Percentiles rank a stretch among this genome's conserved stretches.
phyloP scores from a whole-genome alignment of 2,329 filamentous ascomycete genomes.

The Gremmenia infestans region DNA sequence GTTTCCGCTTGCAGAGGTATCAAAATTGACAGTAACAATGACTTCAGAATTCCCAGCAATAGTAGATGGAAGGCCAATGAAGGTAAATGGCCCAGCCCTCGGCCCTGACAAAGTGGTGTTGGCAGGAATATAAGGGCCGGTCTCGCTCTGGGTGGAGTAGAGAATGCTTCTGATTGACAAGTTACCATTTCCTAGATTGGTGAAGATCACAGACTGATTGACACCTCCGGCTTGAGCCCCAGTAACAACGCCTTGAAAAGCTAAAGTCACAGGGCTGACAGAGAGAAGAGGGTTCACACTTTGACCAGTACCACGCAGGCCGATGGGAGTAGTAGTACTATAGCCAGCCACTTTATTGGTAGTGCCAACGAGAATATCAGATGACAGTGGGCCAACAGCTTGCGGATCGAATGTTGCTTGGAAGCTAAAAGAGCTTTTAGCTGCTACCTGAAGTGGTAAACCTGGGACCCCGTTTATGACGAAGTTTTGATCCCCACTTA shows the following conservation, averaged over 20 bases:
- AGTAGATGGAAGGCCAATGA: slow-evolving; percentile 41
- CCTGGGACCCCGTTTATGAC: slow-evolving; percentile 29
- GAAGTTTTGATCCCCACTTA: slow-evolving; percentile 38
- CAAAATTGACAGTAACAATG: slow-evolving; percentile 43
- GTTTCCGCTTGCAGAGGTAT: slow-evolving; percentile 42
- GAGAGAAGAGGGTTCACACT: slow-evolving; percentile 42
- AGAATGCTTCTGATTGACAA: slow-evolving; percentile 40
- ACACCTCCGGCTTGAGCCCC: slow-evolving; percentile 36
- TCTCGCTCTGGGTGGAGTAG: slow-evolving; percentile 31
- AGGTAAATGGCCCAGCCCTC: slow-evolving; percentile 43
- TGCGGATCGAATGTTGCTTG: slow-evolving; percentile 41
- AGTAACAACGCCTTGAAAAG: slow-evolving; percentile 46
- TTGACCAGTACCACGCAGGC: slow-evolving; percentile 44
- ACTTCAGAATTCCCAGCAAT: slow-evolving; percentile 38
- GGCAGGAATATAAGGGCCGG: slow-evolving; percentile 37
- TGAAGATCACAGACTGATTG: slow-evolving; percentile 41
- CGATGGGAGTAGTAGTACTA: slow-evolving; percentile 41
- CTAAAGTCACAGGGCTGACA: slow-evolving; percentile 43
- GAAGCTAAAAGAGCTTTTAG: slow-evolving; percentile 40
- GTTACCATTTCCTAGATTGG: slow-evolving; percentile 44
- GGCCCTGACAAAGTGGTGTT: slow-evolving; percentile 33
- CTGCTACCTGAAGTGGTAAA: slow-evolving; percentile 31
- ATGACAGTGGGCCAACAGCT: slow-evolving; percentile 44
- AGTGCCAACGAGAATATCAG: slow-evolving; percentile 43
- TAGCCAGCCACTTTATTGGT: slow-evolving; percentile 43